Conservation (phyloP, 106 monocot species). For the Agapanthus africanus region DNA sequence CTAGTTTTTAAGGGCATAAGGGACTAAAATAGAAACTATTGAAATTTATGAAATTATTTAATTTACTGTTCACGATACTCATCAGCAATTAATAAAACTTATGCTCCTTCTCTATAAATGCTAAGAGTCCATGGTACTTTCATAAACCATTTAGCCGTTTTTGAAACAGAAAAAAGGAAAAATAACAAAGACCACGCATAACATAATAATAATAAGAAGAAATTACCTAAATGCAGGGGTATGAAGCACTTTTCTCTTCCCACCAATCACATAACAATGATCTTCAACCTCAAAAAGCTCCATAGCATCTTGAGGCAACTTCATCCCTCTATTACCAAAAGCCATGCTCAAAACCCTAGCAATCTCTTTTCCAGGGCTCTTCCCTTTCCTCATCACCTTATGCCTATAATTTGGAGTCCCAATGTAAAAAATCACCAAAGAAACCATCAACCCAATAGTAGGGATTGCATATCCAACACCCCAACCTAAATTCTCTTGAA, state of each 20-base stretch:
- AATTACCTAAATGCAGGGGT: conserved; percentile 36
- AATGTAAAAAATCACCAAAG: conserved; percentile 40
- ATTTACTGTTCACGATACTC: too few relatives aligned
- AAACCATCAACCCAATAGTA: conserved; percentile 39
- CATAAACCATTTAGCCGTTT: too few relatives aligned
- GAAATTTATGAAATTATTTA: too few relatives aligned
- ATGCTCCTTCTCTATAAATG: too few relatives aligned
- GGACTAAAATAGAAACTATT: neutral
- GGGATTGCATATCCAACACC: conserved; percentile 64
- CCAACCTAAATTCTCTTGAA: conserved; percentile 82
- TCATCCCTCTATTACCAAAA: conserved; percentile 21
- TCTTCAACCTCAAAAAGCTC: conserved; percentile 44
- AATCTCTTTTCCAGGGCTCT: conserved; percentile 36
- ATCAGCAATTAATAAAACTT: too few relatives aligned
- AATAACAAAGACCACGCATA: neutral
- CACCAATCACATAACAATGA: conserved; percentile 21
- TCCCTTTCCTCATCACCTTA: conserved; percentile 23
- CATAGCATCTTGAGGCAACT: conserved; percentile 16
- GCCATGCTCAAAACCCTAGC: conserved; percentile 24
- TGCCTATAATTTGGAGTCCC: conserved; percentile 62
- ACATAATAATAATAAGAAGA: neutral
- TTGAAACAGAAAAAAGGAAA: too few relatives aligned
- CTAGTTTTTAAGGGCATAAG: neutral
- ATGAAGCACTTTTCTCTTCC: conserved; percentile 45
- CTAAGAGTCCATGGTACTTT: too few relatives aligned